Evolutionary conservation across 352 stramenopile species (phyloP).

Genomic region (Globisporangium sylvaticum): DNA sequence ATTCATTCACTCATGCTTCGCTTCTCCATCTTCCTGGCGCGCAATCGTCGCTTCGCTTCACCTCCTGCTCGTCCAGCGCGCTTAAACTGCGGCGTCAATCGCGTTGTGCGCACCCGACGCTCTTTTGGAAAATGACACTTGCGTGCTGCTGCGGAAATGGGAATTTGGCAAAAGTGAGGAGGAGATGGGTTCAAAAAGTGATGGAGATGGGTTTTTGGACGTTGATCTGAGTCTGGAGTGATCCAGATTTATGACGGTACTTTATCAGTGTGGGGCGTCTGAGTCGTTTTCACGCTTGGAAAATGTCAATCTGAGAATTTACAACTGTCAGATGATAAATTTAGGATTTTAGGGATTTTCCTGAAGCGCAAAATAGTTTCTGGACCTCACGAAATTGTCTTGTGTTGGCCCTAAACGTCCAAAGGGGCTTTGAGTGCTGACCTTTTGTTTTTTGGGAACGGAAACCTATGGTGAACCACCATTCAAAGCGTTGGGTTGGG

Average conservation of each 20-base stretch:
- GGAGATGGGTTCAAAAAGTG: neutral
- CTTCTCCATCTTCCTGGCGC: constrained; percentile 1
- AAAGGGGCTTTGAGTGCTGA: no score
- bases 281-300: neutral
- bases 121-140: neutral
- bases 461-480: no score
- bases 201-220: constrained; percentile 2
- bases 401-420: no score
- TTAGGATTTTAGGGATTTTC: no score
- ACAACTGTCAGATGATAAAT: no score
- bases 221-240: neutral
- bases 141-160: constrained; percentile 2
- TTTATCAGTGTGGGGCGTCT: neutral
- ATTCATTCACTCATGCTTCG: neutral
- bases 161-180: neutral
- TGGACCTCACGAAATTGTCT: no score
- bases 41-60: neutral
- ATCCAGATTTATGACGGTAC: neutral
- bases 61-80: constrained; percentile 3
- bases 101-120: neutral
- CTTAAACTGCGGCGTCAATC: neutral
- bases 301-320: neutral
- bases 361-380: no score
- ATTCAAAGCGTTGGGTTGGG: no score
- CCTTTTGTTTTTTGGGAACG: no score